These are phyloP conservation scores for Apophysomyces trapeziformis DNA, from an alignment of 371 early-diverging fungal genomes.

Conservation along the genomic window DNA sequence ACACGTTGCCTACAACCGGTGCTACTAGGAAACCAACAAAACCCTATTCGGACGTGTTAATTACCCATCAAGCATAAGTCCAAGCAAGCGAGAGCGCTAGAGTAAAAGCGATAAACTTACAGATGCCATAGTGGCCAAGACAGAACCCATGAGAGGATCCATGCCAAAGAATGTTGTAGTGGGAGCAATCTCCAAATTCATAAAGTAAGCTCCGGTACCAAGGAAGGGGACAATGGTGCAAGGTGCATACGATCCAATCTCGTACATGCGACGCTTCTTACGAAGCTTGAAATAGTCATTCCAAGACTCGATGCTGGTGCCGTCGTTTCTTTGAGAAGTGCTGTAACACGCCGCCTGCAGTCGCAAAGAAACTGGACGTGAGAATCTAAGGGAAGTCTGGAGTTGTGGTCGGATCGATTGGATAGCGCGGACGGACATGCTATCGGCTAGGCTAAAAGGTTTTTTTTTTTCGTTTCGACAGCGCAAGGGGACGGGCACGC, in stretches of 20 bases:
- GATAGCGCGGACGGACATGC: constrained; percentile 5
- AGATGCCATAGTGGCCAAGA: constrained; percentile 59
- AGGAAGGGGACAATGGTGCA: constrained; percentile 64
- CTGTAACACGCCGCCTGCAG: neutral
- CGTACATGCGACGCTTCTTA: constrained; percentile 69
- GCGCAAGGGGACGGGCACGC: too few relatives aligned
- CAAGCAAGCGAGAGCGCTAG: neutral
- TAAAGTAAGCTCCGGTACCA: constrained; percentile 72
- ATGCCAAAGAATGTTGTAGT: constrained; percentile 77
- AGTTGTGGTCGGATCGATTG: constrained; percentile 3
- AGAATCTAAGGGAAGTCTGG: neutral
- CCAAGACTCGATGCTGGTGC: constrained; percentile 57
- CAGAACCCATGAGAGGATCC: constrained; percentile 77
- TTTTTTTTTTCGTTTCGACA: too few relatives aligned
- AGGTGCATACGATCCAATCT: constrained; percentile 68
- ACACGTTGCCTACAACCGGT: constrained; percentile 65
- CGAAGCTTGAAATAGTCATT: constrained; percentile 81
- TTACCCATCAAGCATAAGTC: neutral
- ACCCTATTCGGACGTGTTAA: constrained; percentile 40
- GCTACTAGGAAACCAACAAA: constrained; percentile 72
- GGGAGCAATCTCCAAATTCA: constrained; percentile 78
- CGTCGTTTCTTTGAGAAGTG: constrained; percentile 1
- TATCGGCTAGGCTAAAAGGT: neutral
- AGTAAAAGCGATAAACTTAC: constrained; percentile 29
- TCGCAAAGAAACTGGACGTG: neutral